Evolutionary conservation across 2,329 filamentous ascomycete genomes (phyloP), one percentile per base, ranked within the genome.

Genomic region (Huntiella bhutanensis): DNA sequence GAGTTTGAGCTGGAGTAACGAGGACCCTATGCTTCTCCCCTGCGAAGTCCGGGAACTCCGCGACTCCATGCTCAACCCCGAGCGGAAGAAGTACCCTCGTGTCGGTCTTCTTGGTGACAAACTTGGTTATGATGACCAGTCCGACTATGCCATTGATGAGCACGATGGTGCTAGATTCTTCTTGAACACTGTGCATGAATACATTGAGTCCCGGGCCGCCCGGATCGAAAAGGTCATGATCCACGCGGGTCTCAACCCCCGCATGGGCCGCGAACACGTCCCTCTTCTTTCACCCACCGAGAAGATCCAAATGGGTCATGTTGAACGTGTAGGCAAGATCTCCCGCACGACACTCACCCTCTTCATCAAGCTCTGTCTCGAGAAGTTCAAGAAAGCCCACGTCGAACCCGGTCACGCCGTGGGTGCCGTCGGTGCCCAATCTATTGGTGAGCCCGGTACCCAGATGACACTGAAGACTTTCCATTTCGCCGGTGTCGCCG

Each of bases 381-480:
- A 77, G 54, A 96, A 96, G 61, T 95, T 94, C 61, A 80, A 85
- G 54, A 83, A 80, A 60, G 88, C 88, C 1, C 83, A 85, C 53
- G 83, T 93, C 15, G 87, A 98, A 59, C 87, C 91, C 10, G 91
- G 91, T 2, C 88, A 96, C 57, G 87, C 91, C 4, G 91, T 98
- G 0, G 91, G 91, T 52, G 91, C 91, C 12, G 86, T 96, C 34
- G 91, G 91, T 53, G 91, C 91, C 1, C 91, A 98, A 61, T 96
- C 88, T 1, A 98, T 98, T 55, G 91, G 91, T 63, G 91, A 98
- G 58, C 91, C 91, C 0, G 91, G 91, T 59, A 98, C 91, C 1
- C 91, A 98, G 62, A 98, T 98, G 91, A 98, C 91, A 1, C 66
- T 98, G 52, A 96, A 96, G 66, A 96, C 91, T 59, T 96, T 96